A percentile compares a stretch with the other conserved stretches of the same genome.
phyloP scores from a whole-genome alignment of 257 asterid species.

The Solanum boliviense region DNA sequence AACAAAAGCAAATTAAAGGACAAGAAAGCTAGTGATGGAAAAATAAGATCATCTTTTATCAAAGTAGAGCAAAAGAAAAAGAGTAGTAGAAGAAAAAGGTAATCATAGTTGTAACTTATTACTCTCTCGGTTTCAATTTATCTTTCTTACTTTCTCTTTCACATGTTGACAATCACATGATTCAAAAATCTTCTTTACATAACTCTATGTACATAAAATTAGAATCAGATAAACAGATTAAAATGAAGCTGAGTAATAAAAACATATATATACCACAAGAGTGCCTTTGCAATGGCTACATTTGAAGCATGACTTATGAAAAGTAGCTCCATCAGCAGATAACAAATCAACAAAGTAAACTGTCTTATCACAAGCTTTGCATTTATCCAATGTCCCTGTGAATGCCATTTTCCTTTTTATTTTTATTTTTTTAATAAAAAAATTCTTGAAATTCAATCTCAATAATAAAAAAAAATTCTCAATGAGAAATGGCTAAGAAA shows the following conservation, averaged over 20 bases:
- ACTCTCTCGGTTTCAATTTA: background rate
- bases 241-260: background rate
- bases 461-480: background rate
- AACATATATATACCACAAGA: conserved; percentile 23
- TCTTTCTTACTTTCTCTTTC: background rate
- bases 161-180: background rate
- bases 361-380: conserved; percentile 44
- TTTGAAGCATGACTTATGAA: conserved; percentile 34
- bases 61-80: background rate
- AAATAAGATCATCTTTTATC: background rate
- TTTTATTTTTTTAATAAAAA: background rate
- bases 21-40: background rate
- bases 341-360: conserved; percentile 37
- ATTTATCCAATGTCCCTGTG: conserved; percentile 42
- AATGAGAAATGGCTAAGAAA: background rate
- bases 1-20: background rate
- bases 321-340: conserved; percentile 33
- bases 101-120: background rate
- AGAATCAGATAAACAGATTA: background rate
- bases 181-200: background rate
- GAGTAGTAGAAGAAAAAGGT: background rate
- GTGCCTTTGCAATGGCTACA: conserved; percentile 47
- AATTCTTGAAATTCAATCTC: background rate
- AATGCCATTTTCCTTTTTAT: conserved; percentile 15
- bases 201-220: background rate